phyloP scores from a whole-genome alignment of 1,284 basidiomycete species.

The Meira nashicola region DNA sequence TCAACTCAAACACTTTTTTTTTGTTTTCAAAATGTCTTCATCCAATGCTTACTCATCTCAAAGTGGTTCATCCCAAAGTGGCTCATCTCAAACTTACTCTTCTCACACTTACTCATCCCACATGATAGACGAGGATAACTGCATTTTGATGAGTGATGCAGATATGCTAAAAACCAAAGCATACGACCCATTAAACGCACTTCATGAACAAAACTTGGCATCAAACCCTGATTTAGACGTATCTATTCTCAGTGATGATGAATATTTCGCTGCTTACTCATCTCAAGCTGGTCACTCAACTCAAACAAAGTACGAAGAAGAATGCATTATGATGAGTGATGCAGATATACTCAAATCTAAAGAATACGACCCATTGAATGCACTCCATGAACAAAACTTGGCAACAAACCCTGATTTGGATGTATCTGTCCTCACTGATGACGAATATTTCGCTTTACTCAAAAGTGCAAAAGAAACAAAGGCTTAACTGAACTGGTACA shows the following conservation, averaged over 20 bases:
- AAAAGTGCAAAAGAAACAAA: slow-evolving; percentile 8
- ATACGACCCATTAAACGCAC: slow-evolving; percentile 5
- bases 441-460: slow-evolving; percentile 1
- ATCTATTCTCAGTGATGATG: slow-evolving; percentile 7
- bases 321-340: no score
- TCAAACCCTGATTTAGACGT: slow-evolving; percentile 3
- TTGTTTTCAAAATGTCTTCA: no score
- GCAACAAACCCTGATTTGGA: slow-evolving; percentile 3
- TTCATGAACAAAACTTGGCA: not conserved
- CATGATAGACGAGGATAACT: no score
- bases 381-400: slow-evolving; percentile 1
- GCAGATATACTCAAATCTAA: not conserved
- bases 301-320: no score
- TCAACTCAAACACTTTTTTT: no score
- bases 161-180: no score
- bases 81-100: no score
- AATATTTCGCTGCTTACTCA: not conserved
- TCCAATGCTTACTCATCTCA: no score
- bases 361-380: slow-evolving; percentile 1
- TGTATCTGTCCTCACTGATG: slow-evolving; percentile 1
- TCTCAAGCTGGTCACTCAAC: no score
- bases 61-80: no score
- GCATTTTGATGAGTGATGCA: no score
- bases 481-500: slow-evolving; percentile 3
- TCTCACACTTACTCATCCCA: no score